phyloP scores from a whole-genome alignment of 495 filamentous ascomycete species.

The Neurospora africana region DNA sequence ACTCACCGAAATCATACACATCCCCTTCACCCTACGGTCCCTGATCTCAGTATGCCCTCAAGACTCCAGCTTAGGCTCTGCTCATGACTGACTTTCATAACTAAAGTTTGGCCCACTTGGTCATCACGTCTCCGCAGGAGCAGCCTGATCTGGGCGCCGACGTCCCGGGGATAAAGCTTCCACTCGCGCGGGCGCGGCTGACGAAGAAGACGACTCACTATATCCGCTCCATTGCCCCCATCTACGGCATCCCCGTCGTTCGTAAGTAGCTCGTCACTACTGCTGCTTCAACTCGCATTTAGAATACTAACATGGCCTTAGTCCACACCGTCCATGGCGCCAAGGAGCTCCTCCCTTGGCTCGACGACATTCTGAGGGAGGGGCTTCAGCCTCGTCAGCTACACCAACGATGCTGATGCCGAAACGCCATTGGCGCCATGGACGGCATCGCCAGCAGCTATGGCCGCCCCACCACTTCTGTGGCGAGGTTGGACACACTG shows the following conservation, averaged over 20 bases:
- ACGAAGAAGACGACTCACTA: conserved; percentile 45
- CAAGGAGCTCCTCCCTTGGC: conserved; percentile 78
- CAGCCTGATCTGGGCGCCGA: background rate
- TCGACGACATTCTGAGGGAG: conserved; percentile 66
- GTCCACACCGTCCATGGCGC: conserved; percentile 57
- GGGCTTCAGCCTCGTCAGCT: background rate
- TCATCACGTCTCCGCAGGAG: background rate
- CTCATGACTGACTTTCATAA: background rate
- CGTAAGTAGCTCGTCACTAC: conserved; percentile 3
- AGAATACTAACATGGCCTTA: background rate
- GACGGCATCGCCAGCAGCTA: background rate
- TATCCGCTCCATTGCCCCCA: conserved; percentile 71
- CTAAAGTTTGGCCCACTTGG: background rate
- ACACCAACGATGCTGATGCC: background rate
- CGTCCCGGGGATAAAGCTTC: background rate
- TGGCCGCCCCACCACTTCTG: background rate
- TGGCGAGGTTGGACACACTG: background rate
- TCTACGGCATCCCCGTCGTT: conserved; percentile 76
- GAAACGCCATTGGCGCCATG: background rate
- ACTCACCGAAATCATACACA: background rate
- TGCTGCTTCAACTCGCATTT: too few species aligned
- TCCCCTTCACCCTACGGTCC: background rate
- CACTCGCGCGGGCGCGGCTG: background rate
- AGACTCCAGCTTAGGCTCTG: background rate
- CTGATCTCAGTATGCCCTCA: background rate